A percentile compares a stretch with the other conserved stretches of the same genome.
These are phyloP conservation scores for Dendrobium officinale DNA, from an alignment of 106 monocot species.

Conservation along the genomic window DNA sequence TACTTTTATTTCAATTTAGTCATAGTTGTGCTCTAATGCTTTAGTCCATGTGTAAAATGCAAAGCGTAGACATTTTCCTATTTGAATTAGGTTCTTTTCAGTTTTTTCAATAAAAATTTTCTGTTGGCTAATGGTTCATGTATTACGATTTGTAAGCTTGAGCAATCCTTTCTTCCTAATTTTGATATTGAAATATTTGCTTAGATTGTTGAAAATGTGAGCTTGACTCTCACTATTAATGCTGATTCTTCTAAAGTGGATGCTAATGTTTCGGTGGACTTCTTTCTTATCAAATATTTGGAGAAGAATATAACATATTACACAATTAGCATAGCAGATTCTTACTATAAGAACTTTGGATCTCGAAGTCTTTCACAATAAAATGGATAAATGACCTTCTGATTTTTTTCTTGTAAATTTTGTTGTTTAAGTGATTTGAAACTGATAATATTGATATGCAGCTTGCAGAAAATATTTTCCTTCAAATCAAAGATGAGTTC, in stretches of 20 bases:
- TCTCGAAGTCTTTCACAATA: background rate
- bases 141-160: too few relatives aligned
- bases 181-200: background rate
- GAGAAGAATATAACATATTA: background rate
- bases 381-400: background rate
- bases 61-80: too few relatives aligned
- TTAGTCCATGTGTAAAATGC: too few relatives aligned
- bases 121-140: too few relatives aligned
- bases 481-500: slow-evolving; percentile 44
- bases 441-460: background rate
- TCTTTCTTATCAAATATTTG: background rate
- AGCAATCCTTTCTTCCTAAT: background rate
- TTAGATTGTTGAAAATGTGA: background rate
- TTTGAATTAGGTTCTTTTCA: too few relatives aligned
- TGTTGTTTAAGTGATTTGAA: background rate
- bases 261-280: background rate
- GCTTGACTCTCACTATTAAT: background rate
- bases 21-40: too few relatives aligned
- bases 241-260: background rate
- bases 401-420: background rate
- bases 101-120: too few relatives aligned
- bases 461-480: background rate
- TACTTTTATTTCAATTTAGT: too few relatives aligned
- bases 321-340: background rate
- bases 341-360: background rate